Base-by-base conservation (phyloP, 1,284 basidiomycete species). In the Flammula alnicola region DNA sequence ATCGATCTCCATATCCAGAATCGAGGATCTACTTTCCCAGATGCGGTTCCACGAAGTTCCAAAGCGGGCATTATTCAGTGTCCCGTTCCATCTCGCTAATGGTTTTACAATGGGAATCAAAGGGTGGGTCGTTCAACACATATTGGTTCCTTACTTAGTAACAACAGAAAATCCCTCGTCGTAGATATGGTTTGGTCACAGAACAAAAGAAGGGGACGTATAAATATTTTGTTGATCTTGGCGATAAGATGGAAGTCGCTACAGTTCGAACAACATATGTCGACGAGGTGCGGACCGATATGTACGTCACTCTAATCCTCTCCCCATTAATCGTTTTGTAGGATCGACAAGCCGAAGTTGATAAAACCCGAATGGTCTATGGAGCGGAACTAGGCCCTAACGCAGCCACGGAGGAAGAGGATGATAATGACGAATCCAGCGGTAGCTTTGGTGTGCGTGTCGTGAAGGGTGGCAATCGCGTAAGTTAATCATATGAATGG, bases 61-160 rank as follows among this genome's bases (percentile, higher is more conserved):
- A 0, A 99, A 98, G 66, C 83, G 95, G n/a, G 82, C 91, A 0
- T 73, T 86, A 10, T 98, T 95, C 69, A 91, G 80, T 57, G 76
- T 96, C 27, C 88, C 91, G 1, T 81, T 99, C 45, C 80, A 88
- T 55, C 75, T 99, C 22, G 93, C 83, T 2, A 61, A 89, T 11
- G 91, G 82, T 2, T 84, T 98, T 54, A 81, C 83, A 12, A 95
- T 99, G 54, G 93, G 94, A 3, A 78, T 98, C 41, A 94, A 94
- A 66, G 97, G 95, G 87, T 95, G 61, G 62, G 51, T 51, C 57
- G 30, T 37, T 26, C 36, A 36, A 32, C 31, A 37, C 29, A 30
- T 22, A 17, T 30, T 32, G 9, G 19, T 39, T 16, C 36, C 16
- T 7, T 22, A 26, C 17, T 9, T 47, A 23, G 19, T 11, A 11